Percentiles rank a stretch among this genome's conserved stretches.
These are phyloP conservation scores for Saprolegnia diclina DNA, from an alignment of 352 stramenopile genomes.

Conservation along the genomic window DNA sequence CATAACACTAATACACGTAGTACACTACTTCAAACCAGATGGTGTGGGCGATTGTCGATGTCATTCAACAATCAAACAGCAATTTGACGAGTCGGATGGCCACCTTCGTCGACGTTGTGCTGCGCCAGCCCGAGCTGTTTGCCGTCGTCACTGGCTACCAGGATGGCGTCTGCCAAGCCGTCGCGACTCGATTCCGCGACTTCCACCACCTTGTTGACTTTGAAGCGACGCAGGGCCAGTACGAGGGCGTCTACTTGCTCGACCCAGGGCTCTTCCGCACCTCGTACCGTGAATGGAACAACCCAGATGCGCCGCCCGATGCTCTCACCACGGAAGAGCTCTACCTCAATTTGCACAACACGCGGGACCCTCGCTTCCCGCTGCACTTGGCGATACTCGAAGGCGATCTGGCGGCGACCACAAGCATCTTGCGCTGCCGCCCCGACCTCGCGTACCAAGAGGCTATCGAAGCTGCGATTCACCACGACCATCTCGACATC, in stretches of 20 bases:
- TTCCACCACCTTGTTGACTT: background rate
- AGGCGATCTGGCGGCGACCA: background rate
- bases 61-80: too few species aligned
- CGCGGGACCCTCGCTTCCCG: background rate
- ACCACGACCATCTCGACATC: too few species aligned
- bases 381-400: conserved; percentile 5
- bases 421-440: background rate
- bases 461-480: too few species aligned
- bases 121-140: background rate
- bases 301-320: too few species aligned
- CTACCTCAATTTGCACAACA: background rate
- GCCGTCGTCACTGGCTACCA: background rate
- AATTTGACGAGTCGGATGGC: too few species aligned
- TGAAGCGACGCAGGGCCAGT: background rate
- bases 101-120: background rate
- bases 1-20: too few species aligned
- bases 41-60: too few species aligned
- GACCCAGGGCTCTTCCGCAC: too few species aligned
- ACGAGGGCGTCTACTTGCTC: too few species aligned
- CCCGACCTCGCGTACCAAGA: background rate
- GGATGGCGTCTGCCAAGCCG: background rate
- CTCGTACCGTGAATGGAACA: too few species aligned
- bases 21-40: too few species aligned
- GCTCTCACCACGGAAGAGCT: too few species aligned
- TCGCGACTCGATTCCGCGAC: background rate